Evolutionary conservation across 257 asterid species (phyloP), one percentile per base, ranked within the genome.

Genomic region (Striga asiatica): DNA sequence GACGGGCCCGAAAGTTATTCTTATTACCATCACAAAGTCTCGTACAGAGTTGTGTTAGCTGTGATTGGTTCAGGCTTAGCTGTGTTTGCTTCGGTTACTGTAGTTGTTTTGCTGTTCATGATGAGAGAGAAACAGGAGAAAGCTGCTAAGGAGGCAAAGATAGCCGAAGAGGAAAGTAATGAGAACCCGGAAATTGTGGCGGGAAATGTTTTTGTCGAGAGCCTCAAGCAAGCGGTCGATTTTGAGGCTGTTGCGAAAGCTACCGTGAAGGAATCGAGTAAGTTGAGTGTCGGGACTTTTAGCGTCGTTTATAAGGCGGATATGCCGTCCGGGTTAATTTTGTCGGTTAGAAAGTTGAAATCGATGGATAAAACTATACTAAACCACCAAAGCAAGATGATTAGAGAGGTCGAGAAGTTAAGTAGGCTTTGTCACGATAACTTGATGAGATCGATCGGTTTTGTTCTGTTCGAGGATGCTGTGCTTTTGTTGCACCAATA

Each of bases 11-110:
- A 52, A 58, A 32, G 53, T n/a, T n/a, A 28, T 4, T 24, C 60
- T 31, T 34, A 56, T 69, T 80, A 91, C 67, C 89, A 77, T 62
- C 98, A 87, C 68, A 78, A 47, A 74, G 97, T 82, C 58, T 88
- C 99, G 19, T 92, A 92, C 76, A 73, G 82, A 75, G 74, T 88
- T 42, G 38, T 84, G 50, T 58, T 92, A 65, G 79, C 85, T 20
- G 97, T 92, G 6, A 81, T 88, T 12, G 99, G 97, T 58, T 82
- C 94, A 2, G 94, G 97, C 39, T 76, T 92, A 79, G 88, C 95
- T 13, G 95, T 88, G 49, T 92, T 92, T 32, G 61, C 71, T 1
- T 85, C 91, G 2, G 97, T 92, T 18, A 78, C 85, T 0, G 74
- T 82, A 18, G 85, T 88, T 42, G 94, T 88, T 39, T 54, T 79